phyloP scores from a whole-genome alignment of 192 early-diverging fungal genomes.

The Coemansia sp. region DNA sequence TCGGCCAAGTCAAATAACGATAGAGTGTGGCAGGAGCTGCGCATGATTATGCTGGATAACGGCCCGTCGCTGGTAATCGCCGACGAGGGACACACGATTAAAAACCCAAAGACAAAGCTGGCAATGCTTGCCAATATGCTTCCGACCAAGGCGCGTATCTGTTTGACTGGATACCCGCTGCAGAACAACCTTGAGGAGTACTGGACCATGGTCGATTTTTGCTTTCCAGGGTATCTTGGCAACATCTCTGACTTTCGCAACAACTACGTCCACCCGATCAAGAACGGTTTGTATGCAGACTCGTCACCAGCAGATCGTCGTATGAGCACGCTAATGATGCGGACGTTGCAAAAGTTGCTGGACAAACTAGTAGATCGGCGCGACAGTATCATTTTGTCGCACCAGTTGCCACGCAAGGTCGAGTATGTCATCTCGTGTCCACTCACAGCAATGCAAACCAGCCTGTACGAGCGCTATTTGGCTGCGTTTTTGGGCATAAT shows the following conservation, averaged over 20 bases:
- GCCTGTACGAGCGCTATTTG: slow-evolving; percentile 57
- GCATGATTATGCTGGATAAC: slow-evolving; percentile 53
- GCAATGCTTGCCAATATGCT: slow-evolving; percentile 34
- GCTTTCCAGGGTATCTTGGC: slow-evolving; percentile 64
- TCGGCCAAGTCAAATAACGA: not conserved
- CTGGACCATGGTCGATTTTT: slow-evolving; percentile 78
- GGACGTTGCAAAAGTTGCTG: slow-evolving; percentile 65
- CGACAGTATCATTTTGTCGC: slow-evolving; percentile 53
- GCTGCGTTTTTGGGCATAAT: slow-evolving; percentile 6
- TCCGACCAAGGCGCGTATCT: slow-evolving; percentile 61
- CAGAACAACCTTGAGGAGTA: slow-evolving; percentile 84
- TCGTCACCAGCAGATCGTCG: slow-evolving; percentile 24
- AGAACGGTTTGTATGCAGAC: slow-evolving; percentile 59
- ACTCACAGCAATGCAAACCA: slow-evolving; percentile 58
- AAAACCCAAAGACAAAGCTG: slow-evolving; percentile 50
- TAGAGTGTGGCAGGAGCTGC: slow-evolving; percentile 6
- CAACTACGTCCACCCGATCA: slow-evolving; percentile 62
- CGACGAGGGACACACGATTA: slow-evolving; percentile 84
- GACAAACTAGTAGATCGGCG: slow-evolving; percentile 62
- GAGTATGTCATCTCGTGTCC: slow-evolving; percentile 71
- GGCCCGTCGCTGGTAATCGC: slow-evolving; percentile 73
- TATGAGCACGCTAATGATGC: slow-evolving; percentile 33
- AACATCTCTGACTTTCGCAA: slow-evolving; percentile 56
- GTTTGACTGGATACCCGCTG: slow-evolving; percentile 80
- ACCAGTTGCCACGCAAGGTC: slow-evolving; percentile 65